Evolutionary conservation across 345 rosid species (phyloP).

Genomic region (Citrus inodora): DNA sequence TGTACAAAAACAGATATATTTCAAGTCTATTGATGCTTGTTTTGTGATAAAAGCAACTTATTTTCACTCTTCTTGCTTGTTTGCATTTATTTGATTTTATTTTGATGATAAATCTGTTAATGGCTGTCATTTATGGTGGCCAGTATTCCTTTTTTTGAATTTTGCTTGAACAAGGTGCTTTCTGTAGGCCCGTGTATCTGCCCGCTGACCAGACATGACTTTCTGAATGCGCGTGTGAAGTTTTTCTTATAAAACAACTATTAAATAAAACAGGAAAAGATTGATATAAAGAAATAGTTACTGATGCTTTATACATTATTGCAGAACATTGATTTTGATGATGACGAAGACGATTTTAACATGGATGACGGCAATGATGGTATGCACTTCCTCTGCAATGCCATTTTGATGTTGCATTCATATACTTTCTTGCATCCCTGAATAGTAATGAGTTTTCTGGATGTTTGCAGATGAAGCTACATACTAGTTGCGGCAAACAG

Average conservation of each 20-base stretch:
- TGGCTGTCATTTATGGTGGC: too few relatives aligned
- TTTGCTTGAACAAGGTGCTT: neutral
- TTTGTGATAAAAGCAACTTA: too few relatives aligned
- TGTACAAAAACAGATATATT: neutral
- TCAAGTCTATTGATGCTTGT: too few relatives aligned
- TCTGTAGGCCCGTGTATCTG: neutral
- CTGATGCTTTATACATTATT: neutral
- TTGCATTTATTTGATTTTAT: too few relatives aligned
- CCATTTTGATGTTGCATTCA: neutral
- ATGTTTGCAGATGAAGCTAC: constrained; percentile 33
- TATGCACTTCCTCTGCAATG: constrained; percentile 9
- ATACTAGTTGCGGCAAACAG: constrained; percentile 9
- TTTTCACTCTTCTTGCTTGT: too few relatives aligned
- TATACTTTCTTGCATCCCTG: neutral
- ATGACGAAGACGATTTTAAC: constrained; percentile 51
- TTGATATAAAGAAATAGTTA: neutral
- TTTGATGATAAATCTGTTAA: too few relatives aligned
- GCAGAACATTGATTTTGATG: constrained; percentile 50
- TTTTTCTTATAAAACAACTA: neutral
- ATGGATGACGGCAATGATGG: constrained; percentile 39
- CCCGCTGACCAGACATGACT: neutral
- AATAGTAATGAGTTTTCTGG: neutral
- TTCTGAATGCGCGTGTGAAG: neutral
- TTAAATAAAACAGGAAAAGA: neutral
- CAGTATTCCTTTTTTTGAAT: too few relatives aligned